Base-by-base conservation (phyloP, 495 filamentous ascomycete genomes). In the Daldinia vernicosa region DNA sequence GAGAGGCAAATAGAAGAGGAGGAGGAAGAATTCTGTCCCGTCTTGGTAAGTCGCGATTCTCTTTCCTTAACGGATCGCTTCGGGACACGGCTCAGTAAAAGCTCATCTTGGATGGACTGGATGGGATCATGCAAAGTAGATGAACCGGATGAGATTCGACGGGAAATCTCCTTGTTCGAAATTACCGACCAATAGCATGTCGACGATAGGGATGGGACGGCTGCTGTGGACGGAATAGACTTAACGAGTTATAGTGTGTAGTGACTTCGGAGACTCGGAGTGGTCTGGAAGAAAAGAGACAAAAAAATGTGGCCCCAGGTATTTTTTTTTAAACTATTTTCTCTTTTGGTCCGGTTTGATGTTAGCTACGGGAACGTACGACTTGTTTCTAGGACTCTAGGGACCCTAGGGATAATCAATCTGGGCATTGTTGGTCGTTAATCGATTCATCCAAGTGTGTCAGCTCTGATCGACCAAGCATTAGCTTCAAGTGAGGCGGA, bases 101-200 rank as follows among this genome's bases (percentile, higher is more conserved):
- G 19, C 50, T 59, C 65, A 73, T 69, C 51, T 73, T 73, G 70
- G 70, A 72, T 68, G 50, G 56, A 56, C 55, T 62, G 51, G 57
- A 69, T 72, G 70, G 69, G 54, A 68, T 61, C 70, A 73, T 73
- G 70, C 70, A 73, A 50, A 73, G 57, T 69, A 69, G 51, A 73
- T 73, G 70, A 73, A 15, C 70, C 66, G 70, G 70, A 65, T 63
- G 72, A 69, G 68, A 71, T 68, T 71, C 54, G 65, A 72, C 69
- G 69, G 73, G 43, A 75, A 74, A 74, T 71, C 66, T 45, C 69
- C 40, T 50, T 35, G 50, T 55, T 47, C 11, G 35, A 60, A 72
- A 67, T 71, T 74, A 55, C 75, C 73, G 53, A 62, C 73, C 75
- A 77, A 77, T 77, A 30, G 39, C 4, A 60, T 19, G 43, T 26